Conservation (phyloP, 2,329 filamentous ascomycete genomes). For the Emmonsiellopsis sp. region DNA sequence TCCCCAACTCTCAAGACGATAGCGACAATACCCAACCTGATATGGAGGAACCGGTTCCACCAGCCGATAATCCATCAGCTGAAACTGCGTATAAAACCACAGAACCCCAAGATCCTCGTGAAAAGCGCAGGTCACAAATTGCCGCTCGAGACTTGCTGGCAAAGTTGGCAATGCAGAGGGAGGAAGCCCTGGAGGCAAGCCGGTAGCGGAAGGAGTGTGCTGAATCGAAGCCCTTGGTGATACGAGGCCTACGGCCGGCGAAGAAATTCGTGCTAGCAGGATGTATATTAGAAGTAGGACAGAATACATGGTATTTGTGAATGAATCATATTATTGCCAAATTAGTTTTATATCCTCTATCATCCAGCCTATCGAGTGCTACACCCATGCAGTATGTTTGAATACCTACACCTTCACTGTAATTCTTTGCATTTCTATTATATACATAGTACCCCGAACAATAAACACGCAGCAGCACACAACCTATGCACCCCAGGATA, state of each 20-base stretch:
- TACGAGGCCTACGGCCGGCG: too few species aligned
- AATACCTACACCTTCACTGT: not conserved
- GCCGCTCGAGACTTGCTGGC: constrained; percentile 26
- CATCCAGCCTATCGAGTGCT: not conserved
- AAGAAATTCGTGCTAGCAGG: not conserved
- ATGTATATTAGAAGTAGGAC: not conserved
- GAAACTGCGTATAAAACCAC: not conserved
- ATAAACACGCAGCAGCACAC: too few species aligned
- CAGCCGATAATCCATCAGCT: not conserved
- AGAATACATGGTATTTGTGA: not conserved
- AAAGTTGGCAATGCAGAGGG: constrained; percentile 28
- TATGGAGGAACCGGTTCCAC: not conserved
- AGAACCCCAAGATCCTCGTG: not conserved
- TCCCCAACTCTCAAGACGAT: not conserved
- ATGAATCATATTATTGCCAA: not conserved
- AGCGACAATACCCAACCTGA: not conserved
- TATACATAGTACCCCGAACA: not conserved
- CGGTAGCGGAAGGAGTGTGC: not conserved
- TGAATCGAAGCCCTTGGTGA: too few species aligned
- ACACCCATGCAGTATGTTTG: not conserved
- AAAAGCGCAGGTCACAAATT: constrained; percentile 21
- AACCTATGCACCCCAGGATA: not conserved
- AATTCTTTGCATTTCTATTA: not conserved
- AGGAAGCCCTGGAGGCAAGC: constrained; percentile 29
- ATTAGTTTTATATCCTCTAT: not conserved